Conservation (phyloP, 306 rosid species). For the Castanospermum australe region DNA sequence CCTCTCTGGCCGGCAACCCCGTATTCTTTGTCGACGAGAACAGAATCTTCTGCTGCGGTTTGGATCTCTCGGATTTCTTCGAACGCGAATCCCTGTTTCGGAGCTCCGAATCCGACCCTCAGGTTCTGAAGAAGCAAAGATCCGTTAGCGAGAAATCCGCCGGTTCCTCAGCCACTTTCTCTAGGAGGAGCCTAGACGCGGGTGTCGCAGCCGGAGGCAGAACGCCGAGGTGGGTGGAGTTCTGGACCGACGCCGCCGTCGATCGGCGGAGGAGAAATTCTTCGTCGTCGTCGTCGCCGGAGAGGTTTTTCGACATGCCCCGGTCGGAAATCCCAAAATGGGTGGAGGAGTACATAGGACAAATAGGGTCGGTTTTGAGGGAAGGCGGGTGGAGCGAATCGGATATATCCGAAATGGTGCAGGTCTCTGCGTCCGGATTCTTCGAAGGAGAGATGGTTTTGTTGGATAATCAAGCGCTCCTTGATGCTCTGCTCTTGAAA, state of each 20-base stretch:
- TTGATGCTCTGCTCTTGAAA: slow-evolving; percentile 82
- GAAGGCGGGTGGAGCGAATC: slow-evolving; percentile 92
- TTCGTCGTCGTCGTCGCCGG: slow-evolving; percentile 67
- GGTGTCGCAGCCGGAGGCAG: slow-evolving; percentile 50
- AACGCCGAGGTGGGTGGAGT: slow-evolving; percentile 98
- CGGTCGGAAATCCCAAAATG: slow-evolving; percentile 58
- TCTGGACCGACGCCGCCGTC: slow-evolving; percentile 91
- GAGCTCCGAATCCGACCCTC: slow-evolving; percentile 55
- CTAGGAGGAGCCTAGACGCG: slow-evolving; percentile 72
- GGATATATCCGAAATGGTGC: slow-evolving; percentile 71
- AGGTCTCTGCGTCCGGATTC: slow-evolving; percentile 82
- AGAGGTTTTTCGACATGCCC: slow-evolving; percentile 64
- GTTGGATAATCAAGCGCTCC: slow-evolving; percentile 81
- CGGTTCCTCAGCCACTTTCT: slow-evolving; percentile 60
- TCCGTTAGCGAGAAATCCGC: slow-evolving; percentile 82
- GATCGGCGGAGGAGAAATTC: slow-evolving; percentile 77
- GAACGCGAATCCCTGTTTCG: slow-evolving; percentile 73
- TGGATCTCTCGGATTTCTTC: slow-evolving; percentile 91
- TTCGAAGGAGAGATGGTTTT: slow-evolving; percentile 76
- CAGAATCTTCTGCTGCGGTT: slow-evolving; percentile 85
- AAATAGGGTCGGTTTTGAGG: slow-evolving; percentile 73
- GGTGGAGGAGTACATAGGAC: slow-evolving; percentile 78
- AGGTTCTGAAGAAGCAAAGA: slow-evolving; percentile 61
- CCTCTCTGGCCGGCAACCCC: slow-evolving; percentile 90
- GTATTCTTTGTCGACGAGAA: slow-evolving; percentile 89